phyloP scores from a whole-genome alignment of 805 yeast genomes.

The Cyberlindnera nakhonratchasimensis region DNA sequence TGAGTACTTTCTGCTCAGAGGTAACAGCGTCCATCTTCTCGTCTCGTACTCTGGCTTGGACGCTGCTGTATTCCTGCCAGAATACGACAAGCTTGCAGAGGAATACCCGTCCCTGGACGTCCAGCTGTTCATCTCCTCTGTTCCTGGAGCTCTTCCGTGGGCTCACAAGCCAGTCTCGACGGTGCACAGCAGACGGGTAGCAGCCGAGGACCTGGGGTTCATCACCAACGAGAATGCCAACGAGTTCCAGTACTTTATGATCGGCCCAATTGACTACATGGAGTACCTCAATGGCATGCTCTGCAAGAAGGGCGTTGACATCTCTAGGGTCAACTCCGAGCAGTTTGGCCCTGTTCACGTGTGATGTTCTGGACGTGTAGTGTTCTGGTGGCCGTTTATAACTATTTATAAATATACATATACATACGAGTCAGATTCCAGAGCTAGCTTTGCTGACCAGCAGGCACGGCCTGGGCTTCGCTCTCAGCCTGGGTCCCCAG shows the following conservation, averaged over 20 bases:
- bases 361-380: conserved; percentile 12
- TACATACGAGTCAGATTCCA: conserved; percentile 7
- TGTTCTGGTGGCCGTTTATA: no score
- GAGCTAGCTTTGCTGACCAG: conserved; percentile 7
- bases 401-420: not conserved
- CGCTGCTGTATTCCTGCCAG: conserved; percentile 17
- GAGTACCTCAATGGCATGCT: conserved; percentile 7
- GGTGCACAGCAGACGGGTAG: conserved; percentile 1
- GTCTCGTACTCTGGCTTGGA: conserved; percentile 14
- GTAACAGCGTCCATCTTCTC: conserved; percentile 15
- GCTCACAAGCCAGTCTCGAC: no score
- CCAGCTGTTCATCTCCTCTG: conserved; percentile 8
- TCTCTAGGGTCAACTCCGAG: conserved; percentile 20
- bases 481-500: conserved; percentile 16
- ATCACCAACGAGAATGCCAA: conserved; percentile 11
- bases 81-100: conserved; percentile 12
- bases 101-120: conserved; percentile 18
- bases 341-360: conserved; percentile 26
- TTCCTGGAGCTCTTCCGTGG: no score
- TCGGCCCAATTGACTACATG: conserved; percentile 27
- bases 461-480: conserved; percentile 6
- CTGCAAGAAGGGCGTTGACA: conserved; percentile 10
- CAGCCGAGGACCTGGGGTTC: conserved; percentile 3
- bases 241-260: conserved; percentile 17
- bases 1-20: conserved; percentile 29